Evolutionary conservation across 2,329 filamentous ascomycete species (phyloP).

Genomic region (Neonectria neomacrospora): DNA sequence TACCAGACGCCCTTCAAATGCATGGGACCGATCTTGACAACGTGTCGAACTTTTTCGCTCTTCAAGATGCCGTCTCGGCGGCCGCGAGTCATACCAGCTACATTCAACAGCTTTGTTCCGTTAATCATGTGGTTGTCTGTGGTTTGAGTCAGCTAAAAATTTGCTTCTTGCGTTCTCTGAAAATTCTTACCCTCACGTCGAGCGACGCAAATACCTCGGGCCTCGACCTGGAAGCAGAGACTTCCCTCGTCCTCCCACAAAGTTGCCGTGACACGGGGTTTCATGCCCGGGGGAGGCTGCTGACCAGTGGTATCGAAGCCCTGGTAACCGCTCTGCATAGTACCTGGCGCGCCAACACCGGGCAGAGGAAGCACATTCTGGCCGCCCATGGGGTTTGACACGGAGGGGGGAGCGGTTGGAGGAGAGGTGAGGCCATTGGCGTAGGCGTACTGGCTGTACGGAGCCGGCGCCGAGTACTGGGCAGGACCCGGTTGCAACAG

Average conservation of each 20-base stretch:
- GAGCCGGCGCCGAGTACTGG: slow-evolving; percentile 72
- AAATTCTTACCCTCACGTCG: slow-evolving; percentile 80
- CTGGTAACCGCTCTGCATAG: slow-evolving; percentile 67
- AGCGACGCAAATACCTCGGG: slow-evolving; percentile 94
- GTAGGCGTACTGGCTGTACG: slow-evolving; percentile 78
- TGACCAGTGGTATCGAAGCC: slow-evolving; percentile 89
- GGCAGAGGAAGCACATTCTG: slow-evolving; percentile 77
- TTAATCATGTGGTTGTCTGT: slow-evolving; percentile 99
- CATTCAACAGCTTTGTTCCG: slow-evolving; percentile 95
- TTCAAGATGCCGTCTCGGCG: slow-evolving; percentile 96
- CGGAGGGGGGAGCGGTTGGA: slow-evolving; percentile 72
- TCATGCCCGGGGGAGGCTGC: slow-evolving; percentile 91
- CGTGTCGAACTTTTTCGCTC: slow-evolving; percentile 95
- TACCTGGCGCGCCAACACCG: slow-evolving; percentile 61
- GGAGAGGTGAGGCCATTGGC: slow-evolving; percentile 83
- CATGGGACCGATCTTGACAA: slow-evolving; percentile 99
- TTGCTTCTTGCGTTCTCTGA: not conserved
- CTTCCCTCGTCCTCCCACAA: slow-evolving; percentile 99
- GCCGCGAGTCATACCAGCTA: slow-evolving; percentile 97
- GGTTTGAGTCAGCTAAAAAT: slow-evolving; percentile 17
- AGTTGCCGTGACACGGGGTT: slow-evolving; percentile 94
- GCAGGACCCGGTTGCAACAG: slow-evolving; percentile 77
- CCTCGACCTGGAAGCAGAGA: slow-evolving; percentile 97
- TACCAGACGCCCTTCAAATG: slow-evolving; percentile 98
- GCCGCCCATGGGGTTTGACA: slow-evolving; percentile 75